Evolutionary conservation across 2,329 filamentous ascomycete species (phyloP).

Genomic region (Bipolaris zeicola): DNA sequence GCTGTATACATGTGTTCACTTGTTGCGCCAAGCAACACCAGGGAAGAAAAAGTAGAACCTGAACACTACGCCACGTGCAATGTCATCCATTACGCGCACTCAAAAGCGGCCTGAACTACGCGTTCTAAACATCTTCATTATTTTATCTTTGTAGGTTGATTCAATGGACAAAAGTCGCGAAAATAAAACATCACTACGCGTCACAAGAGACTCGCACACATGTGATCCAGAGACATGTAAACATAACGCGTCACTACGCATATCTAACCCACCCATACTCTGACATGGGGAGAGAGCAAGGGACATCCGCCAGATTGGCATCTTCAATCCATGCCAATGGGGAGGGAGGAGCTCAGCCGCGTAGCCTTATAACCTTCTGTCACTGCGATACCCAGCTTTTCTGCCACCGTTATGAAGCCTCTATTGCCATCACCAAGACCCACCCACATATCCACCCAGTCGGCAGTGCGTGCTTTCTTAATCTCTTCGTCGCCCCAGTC

Average conservation of each 20-base stretch:
- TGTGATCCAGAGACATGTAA: neutral
- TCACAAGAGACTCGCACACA: neutral
- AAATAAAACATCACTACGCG: neutral
- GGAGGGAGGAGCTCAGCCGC: constrained; percentile 22
- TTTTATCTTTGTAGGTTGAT: no score
- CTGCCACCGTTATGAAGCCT: constrained; percentile 56
- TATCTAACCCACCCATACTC: neutral
- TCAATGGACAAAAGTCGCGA: neutral
- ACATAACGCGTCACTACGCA: neutral
- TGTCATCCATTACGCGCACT: neutral
- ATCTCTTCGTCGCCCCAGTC: constrained; percentile 60
- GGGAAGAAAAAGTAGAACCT: neutral
- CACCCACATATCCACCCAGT: constrained; percentile 66
- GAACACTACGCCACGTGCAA: neutral
- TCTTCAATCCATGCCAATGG: neutral
- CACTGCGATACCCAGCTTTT: constrained; percentile 44
- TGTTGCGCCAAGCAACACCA: neutral
- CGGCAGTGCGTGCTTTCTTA: constrained; percentile 58
- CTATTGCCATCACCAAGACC: constrained; percentile 50
- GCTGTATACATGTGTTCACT: neutral
- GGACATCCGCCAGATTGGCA: no score
- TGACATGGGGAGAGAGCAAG: neutral
- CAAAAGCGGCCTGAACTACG: no score
- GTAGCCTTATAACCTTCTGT: constrained; percentile 3
- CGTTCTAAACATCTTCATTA: no score